These are phyloP conservation scores for Gypsophila paniculata DNA, from an alignment of 179 eudicot species.

Conservation along the genomic window DNA sequence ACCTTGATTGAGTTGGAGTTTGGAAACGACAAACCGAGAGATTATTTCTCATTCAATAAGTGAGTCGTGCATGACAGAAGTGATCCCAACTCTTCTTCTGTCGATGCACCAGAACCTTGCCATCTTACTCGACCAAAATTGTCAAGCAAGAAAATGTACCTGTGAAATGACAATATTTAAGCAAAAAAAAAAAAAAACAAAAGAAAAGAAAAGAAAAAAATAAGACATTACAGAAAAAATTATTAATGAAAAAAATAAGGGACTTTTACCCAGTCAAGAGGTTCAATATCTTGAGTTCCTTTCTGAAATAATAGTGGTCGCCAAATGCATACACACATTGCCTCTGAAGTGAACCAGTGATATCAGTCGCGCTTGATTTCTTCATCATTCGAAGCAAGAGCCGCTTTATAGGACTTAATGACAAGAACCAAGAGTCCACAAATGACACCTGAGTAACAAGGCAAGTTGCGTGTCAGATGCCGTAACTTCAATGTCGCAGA, in stretches of 20 bases:
- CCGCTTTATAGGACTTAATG: constrained; percentile 51
- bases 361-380: constrained; percentile 57
- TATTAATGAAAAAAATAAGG: background rate
- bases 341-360: constrained; percentile 44
- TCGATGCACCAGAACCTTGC: constrained; percentile 76
- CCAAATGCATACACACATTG: constrained; percentile 80
- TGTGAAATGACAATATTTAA: constrained; percentile 25
- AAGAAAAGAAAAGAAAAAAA: background rate
- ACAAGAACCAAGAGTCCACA: constrained; percentile 80
- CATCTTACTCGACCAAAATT: constrained; percentile 83
- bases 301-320: constrained; percentile 84
- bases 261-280: constrained; percentile 78
- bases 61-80: constrained; percentile 66
- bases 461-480: background rate
- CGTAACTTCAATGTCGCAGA: background rate
- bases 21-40: background rate
- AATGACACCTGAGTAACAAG: constrained; percentile 58
- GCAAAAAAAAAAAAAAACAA: background rate
- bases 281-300: constrained; percentile 82
- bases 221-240: background rate
- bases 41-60: constrained; percentile 52
- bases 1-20: background rate
- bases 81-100: constrained; percentile 64
- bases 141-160: constrained; percentile 83
- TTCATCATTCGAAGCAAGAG: constrained; percentile 72